These are phyloP conservation scores for Colletotrichum eleusines DNA, from an alignment of 2,329 filamentous ascomycete species.

Conservation along the genomic window DNA sequence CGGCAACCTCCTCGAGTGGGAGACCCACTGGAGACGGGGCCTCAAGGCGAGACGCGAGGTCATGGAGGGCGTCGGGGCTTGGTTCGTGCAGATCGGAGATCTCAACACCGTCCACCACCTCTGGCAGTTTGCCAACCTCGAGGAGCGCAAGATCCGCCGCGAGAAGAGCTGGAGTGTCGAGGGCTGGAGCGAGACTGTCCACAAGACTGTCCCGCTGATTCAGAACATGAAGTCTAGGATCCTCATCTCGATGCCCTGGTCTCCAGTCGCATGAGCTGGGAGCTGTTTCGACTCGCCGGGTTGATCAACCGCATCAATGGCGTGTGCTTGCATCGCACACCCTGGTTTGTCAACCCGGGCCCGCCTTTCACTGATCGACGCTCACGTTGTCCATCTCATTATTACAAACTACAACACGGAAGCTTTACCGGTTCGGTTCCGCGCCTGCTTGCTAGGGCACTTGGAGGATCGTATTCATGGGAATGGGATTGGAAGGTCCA, in stretches of 20 bases:
- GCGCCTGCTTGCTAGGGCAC: not conserved
- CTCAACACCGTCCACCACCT: conserved; percentile 98
- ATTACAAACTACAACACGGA: not conserved
- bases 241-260: conserved; percentile 96
- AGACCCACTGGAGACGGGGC: conserved; percentile 96
- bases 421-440: not conserved
- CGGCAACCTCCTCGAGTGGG: conserved; percentile 97
- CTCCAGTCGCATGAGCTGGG: conserved; percentile 78
- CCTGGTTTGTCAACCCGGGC: not conserved
- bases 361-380: conserved; percentile 15
- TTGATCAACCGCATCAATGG: not conserved
- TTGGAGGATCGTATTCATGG: not conserved
- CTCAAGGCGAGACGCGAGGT: conserved; percentile 92
- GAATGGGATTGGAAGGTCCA: not conserved
- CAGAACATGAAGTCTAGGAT: conserved; percentile 96
- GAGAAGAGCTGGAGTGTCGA: conserved; percentile 97
- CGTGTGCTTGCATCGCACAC: not conserved
- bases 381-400: not conserved
- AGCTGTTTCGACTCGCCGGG: not conserved
- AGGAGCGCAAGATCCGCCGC: conserved; percentile 89
- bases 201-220: conserved; percentile 98
- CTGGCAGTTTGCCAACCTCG: conserved; percentile 98
- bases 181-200: conserved; percentile 96
- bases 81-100: conserved; percentile 98
- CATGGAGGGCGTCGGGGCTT: conserved; percentile 98